Evolutionary conservation across 495 filamentous ascomycete genomes (phyloP).

Genomic region (Umbilicaria muhlenbergii): DNA sequence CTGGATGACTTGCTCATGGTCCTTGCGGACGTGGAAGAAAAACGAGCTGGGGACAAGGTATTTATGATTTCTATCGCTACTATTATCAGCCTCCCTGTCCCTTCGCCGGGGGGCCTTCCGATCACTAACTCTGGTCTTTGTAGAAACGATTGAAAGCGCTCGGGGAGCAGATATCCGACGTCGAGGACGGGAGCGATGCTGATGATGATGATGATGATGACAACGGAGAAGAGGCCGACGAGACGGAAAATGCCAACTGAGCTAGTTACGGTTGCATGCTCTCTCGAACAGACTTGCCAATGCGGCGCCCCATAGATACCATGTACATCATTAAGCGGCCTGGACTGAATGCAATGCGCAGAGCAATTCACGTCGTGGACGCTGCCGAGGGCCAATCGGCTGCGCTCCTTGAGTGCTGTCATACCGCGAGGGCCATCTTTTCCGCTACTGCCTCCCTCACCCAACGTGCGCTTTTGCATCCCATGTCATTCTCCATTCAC

Average conservation of each 20-base stretch:
- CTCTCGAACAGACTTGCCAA: no score
- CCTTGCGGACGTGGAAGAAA: conserved; percentile 80
- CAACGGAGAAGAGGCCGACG: conserved; percentile 30
- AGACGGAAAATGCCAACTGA: background rate
- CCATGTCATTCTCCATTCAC: no score
- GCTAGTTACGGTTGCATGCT: no score
- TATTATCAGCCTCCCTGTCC: background rate
- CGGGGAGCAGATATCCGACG: conserved; percentile 63
- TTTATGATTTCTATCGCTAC: conserved; percentile 10
- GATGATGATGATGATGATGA: conserved; percentile 47
- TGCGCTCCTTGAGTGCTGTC: no score
- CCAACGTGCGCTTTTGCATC: no score
- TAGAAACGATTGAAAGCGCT: conserved; percentile 59
- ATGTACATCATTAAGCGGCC: no score
- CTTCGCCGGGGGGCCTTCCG: background rate
- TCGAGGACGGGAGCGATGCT: conserved; percentile 55
- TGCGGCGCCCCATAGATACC: no score
- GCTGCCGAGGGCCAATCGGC: no score
- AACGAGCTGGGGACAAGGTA: conserved; percentile 68
- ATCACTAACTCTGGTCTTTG: conserved; percentile 14
- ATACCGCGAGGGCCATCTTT: no score
- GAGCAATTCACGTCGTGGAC: no score
- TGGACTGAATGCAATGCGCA: no score
- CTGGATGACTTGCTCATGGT: conserved; percentile 77
- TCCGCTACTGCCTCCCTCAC: no score